Conservation (phyloP, 1,284 basidiomycete species). For the Tylopilus sp. region DNA sequence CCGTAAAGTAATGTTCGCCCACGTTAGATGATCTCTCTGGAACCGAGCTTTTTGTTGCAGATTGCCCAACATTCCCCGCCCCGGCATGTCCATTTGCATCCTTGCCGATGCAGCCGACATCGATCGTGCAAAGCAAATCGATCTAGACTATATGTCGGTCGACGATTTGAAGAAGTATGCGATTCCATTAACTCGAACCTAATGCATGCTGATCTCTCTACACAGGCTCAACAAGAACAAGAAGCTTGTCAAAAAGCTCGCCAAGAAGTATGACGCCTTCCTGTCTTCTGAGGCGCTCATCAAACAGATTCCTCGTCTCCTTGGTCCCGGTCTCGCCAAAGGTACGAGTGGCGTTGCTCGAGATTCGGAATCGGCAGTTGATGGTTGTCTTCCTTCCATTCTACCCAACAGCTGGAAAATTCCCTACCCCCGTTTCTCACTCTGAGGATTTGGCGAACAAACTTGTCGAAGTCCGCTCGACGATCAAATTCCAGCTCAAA, state of each 20-base stretch:
- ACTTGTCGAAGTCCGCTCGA: slow-evolving; percentile 93
- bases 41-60: slow-evolving; percentile 37
- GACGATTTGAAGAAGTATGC: slow-evolving; percentile 97
- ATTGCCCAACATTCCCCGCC: slow-evolving; percentile 94
- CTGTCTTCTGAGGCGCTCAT: slow-evolving; percentile 96
- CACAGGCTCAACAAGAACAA: slow-evolving; percentile 97
- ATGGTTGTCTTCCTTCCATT: slow-evolving; percentile 3
- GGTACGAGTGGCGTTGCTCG: slow-evolving; percentile 41
- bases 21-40: neutral
- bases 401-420: slow-evolving; percentile 79
- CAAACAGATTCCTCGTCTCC: slow-evolving; percentile 99
- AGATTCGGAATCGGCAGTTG: neutral
- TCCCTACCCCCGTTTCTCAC: slow-evolving; percentile 96
- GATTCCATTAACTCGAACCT: neutral
- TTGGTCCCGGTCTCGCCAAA: slow-evolving; percentile 99
- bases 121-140: slow-evolving; percentile 96
- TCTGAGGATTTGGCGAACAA: slow-evolving; percentile 90
- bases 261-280: slow-evolving; percentile 99
- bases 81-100: slow-evolving; percentile 99
- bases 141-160: slow-evolving; percentile 98
- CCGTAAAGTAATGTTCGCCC: slow-evolving; percentile 69
- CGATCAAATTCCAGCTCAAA: slow-evolving; percentile 99
- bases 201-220: slow-evolving; percentile 1
- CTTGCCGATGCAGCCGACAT: slow-evolving; percentile 98
- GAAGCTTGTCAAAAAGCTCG: slow-evolving; percentile 99